Conservation (phyloP, 108 stramenopile genomes). For the Conticribra guillardii region DNA sequence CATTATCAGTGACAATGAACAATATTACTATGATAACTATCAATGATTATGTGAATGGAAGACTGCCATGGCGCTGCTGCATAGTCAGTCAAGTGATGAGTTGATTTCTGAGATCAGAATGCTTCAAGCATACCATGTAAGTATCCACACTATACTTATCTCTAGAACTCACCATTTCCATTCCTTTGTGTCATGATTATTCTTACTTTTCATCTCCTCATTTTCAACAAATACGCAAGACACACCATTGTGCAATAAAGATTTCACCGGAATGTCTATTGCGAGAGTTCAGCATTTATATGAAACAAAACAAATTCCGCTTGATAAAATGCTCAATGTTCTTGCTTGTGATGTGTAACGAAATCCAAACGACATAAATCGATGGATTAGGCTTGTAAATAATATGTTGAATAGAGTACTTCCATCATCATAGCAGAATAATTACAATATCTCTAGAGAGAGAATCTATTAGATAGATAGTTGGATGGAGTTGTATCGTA, state of each 20-base stretch:
- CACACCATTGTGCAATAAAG: conserved; percentile 30
- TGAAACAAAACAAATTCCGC: conserved; percentile 21
- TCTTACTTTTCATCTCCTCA: no score
- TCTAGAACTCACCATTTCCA: not conserved
- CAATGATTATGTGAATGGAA: no score
- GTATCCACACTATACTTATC: not conserved
- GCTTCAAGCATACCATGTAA: conserved; percentile 42
- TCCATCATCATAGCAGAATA: no score
- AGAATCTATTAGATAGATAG: no score
- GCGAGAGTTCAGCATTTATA: conserved; percentile 30
- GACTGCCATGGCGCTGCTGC: conserved; percentile 20
- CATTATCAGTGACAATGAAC: no score
- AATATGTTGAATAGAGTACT: no score
- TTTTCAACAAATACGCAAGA: conserved; percentile 5
- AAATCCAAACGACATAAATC: conserved; percentile 14
- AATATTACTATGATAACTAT: no score
- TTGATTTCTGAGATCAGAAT: conserved; percentile 22
- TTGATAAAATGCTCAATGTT: conserved; percentile 25
- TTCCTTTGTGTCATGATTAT: not conserved
- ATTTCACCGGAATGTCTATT: conserved; percentile 21
- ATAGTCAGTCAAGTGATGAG: conserved; percentile 6
- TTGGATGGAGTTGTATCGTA: no score
- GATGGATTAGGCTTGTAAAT: conserved; percentile 25
- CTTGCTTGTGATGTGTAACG: conserved; percentile 33
- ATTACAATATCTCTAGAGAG: no score